Evolutionary conservation across 225 moss, liverwort and hornwort species (phyloP).

Genomic region (Marchantia polymorpha): DNA sequence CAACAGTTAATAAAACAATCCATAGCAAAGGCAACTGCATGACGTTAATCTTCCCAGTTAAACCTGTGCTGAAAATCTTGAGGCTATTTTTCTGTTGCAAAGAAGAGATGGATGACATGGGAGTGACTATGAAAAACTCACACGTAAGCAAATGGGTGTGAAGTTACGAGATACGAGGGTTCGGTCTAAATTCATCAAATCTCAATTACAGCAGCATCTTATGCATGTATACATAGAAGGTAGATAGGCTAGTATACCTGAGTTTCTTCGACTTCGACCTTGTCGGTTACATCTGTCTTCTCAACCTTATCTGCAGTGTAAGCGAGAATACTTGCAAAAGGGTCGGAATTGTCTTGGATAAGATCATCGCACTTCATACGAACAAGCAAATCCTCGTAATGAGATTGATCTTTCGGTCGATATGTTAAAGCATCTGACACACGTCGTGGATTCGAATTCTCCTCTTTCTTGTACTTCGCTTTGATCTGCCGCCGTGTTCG

Average conservation of each 20-base stretch:
- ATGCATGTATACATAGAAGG: neutral
- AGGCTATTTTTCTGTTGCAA: no score
- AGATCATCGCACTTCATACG: conserved; percentile 35
- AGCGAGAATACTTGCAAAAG: conserved; percentile 30
- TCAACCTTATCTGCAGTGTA: neutral
- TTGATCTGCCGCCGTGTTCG: conserved; percentile 93
- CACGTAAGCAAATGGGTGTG: no score
- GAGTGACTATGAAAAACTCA: no score
- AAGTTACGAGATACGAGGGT: no score
- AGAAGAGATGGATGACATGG: neutral
- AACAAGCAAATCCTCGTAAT: conserved; percentile 45
- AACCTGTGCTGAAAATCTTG: neutral
- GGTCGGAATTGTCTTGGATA: conserved; percentile 27
- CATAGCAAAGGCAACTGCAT: no score
- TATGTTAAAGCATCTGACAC: conserved; percentile 79
- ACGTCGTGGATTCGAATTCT: conserved; percentile 71
- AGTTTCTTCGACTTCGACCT: neutral
- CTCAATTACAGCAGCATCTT: no score
- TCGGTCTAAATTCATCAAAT: no score
- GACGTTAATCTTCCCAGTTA: neutral
- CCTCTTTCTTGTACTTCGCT: conserved; percentile 97
- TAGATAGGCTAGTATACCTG: neutral
- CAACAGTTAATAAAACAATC: neutral
- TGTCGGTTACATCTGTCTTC: neutral
- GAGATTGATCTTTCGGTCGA: conserved; percentile 46